Evolutionary conservation across 495 filamentous ascomycete species (phyloP).

Genomic region (Tetracladium marchalianum): DNA sequence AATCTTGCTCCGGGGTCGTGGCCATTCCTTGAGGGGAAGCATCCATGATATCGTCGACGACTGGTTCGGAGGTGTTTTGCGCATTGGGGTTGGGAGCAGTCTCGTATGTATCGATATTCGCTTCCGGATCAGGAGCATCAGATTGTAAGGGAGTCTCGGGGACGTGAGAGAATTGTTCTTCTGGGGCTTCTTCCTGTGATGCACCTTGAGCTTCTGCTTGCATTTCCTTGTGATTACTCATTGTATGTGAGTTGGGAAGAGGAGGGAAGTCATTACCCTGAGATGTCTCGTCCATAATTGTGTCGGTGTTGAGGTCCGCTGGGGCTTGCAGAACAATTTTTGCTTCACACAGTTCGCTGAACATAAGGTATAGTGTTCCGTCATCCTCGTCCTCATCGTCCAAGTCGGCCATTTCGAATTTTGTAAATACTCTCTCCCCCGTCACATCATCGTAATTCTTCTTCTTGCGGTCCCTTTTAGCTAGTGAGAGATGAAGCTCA

Average conservation of each 20-base stretch:
- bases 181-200: constrained; percentile 30
- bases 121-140: constrained; percentile 3
- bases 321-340: constrained; percentile 39
- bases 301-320: constrained; percentile 13
- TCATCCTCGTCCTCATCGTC: constrained; percentile 41
- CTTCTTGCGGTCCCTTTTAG: constrained; percentile 52
- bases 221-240: too few species aligned
- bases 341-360: constrained; percentile 50
- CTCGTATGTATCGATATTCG: too few species aligned
- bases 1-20: too few species aligned
- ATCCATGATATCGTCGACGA: too few species aligned
- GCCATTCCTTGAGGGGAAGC: too few species aligned
- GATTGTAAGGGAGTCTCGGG: constrained; percentile 17
- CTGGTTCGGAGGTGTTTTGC: too few species aligned
- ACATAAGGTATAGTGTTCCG: constrained; percentile 40
- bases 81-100: too few species aligned
- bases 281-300: constrained; percentile 8
- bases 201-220: too few species aligned
- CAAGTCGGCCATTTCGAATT: constrained; percentile 59
- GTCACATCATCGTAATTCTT: constrained; percentile 41
- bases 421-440: constrained; percentile 48
- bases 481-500: constrained; percentile 50
- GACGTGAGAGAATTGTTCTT: constrained; percentile 29
- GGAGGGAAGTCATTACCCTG: too few species aligned
- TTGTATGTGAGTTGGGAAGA: too few species aligned